Conservation (phyloP, 2,329 filamentous ascomycete genomes). For the Xylaria sp. region DNA sequence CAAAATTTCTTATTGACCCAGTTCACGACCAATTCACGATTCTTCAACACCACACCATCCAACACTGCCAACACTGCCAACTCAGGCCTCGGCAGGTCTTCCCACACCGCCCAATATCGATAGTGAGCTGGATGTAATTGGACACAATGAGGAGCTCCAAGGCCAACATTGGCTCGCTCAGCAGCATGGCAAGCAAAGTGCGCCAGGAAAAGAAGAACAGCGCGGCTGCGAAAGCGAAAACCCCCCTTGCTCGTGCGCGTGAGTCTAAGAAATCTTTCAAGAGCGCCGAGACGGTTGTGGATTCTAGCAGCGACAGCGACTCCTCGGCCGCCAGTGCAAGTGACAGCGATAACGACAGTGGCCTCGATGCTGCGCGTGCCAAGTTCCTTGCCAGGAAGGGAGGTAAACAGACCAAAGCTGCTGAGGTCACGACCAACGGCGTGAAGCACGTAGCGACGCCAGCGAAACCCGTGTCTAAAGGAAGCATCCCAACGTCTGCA, state of each 20-base stretch:
- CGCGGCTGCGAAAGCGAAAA: slow-evolving; percentile 38
- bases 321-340: slow-evolving; percentile 51
- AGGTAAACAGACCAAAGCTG: slow-evolving; percentile 46
- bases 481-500: slow-evolving; percentile 35
- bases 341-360: slow-evolving; percentile 46
- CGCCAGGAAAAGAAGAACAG: slow-evolving; percentile 43
- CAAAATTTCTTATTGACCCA: slow-evolving; percentile 28
- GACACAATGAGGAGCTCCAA: slow-evolving; percentile 34
- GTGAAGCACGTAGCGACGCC: slow-evolving; percentile 32
- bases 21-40: slow-evolving; percentile 13
- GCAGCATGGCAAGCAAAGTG: slow-evolving; percentile 42
- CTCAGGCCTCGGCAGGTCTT: not conserved
- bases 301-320: slow-evolving; percentile 48
- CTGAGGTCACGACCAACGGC: slow-evolving; percentile 40
- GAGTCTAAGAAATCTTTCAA: slow-evolving; percentile 36
- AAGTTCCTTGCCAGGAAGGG: slow-evolving; percentile 47
- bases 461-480: slow-evolving; percentile 37
- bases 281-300: slow-evolving; percentile 35
- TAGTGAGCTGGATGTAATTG: slow-evolving; percentile 16
- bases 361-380: slow-evolving; percentile 44
- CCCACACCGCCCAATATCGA: not conserved
- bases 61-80: slow-evolving; percentile 3
- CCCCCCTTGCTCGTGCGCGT: slow-evolving; percentile 32
- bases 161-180: slow-evolving; percentile 39
- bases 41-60: slow-evolving; percentile 2